Evolutionary conservation across 2,329 filamentous ascomycete species (phyloP).

Genomic region (Alternaria hordeiaustralica): DNA sequence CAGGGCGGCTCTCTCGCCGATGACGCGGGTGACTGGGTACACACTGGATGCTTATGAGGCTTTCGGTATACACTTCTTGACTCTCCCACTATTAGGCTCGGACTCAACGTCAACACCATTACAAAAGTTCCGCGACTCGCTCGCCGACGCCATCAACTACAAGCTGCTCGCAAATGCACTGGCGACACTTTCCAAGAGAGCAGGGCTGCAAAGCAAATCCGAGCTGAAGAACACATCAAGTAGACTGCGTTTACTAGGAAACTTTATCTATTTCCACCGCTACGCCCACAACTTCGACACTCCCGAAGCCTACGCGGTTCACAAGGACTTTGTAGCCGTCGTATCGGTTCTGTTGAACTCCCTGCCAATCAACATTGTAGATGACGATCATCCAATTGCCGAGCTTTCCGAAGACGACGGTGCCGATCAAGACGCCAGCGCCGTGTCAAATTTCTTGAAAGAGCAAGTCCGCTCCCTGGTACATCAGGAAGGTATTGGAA

Average conservation of each 20-base stretch:
- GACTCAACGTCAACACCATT: conserved; percentile 29
- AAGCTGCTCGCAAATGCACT: conserved; percentile 51
- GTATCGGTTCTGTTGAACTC: conserved; percentile 64
- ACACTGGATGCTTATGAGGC: conserved; percentile 48
- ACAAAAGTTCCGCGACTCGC: conserved; percentile 36
- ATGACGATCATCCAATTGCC: conserved; percentile 51
- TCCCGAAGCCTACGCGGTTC: conserved; percentile 51
- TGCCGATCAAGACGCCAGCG: conserved; percentile 24
- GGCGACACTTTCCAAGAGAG: conserved; percentile 35
- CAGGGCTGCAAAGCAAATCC: conserved; percentile 33
- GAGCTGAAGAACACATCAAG: conserved; percentile 46
- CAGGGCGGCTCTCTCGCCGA: conserved; percentile 35
- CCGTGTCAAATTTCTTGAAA: conserved; percentile 61
- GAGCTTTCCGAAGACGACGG: conserved; percentile 35
- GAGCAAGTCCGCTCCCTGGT: conserved; percentile 74
- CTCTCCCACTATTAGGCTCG: conserved; percentile 43
- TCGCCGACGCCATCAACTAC: conserved; percentile 60
- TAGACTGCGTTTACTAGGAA: conserved; percentile 64
- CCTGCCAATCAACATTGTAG: conserved; percentile 62
- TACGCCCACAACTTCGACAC: conserved; percentile 52
- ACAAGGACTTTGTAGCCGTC: conserved; percentile 62
- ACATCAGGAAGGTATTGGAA: conserved; percentile 75
- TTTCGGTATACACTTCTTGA: conserved; percentile 54
- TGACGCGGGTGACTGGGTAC: conserved; percentile 43
- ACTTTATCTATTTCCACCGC: conserved; percentile 65